phyloP scores from a whole-genome alignment of 2,329 filamentous ascomycete species.

The Neofusicoccum parvum region DNA sequence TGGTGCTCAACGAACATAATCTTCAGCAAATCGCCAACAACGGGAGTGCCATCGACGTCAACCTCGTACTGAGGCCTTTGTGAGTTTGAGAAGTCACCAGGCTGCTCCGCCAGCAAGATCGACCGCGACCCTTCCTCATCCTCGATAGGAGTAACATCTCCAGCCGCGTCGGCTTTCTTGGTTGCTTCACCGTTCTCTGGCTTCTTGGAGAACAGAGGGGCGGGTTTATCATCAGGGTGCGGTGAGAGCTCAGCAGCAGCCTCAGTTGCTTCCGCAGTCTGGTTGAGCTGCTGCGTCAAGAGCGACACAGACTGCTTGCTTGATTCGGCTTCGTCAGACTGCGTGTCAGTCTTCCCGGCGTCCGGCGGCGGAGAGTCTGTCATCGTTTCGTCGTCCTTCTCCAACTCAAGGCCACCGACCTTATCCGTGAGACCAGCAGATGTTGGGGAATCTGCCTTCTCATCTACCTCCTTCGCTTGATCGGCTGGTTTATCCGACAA shows the following conservation, averaged over 20 bases:
- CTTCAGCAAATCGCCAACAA: conserved; percentile 93
- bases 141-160: conserved; percentile 41
- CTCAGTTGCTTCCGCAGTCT: conserved; percentile 31
- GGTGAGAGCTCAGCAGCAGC: conserved; percentile 47
- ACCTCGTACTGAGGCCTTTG: conserved; percentile 53
- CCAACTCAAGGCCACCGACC: conserved; percentile 61
- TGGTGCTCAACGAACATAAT: conserved; percentile 93
- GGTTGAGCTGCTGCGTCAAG: conserved; percentile 46
- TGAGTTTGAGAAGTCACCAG: conserved; percentile 27
- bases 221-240: conserved; percentile 68
- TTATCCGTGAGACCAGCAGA: conserved; percentile 57
- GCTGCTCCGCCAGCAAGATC: conserved; percentile 37
- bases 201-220: conserved; percentile 62
- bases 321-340: conserved; percentile 23
- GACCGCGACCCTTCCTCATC: conserved; percentile 38
- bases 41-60: conserved; percentile 67
- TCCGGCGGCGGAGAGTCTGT: conserved; percentile 21
- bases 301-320: conserved; percentile 41
- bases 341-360: conserved; percentile 26
- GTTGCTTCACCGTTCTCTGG: conserved; percentile 25
- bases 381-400: conserved; percentile 49
- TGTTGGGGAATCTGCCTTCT: conserved; percentile 49
- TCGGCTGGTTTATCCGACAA: conserved; percentile 32
- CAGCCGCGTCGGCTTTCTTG: conserved; percentile 29
- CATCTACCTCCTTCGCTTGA: conserved; percentile 28